A percentile compares a stretch with the other conserved stretches of the same genome.
Evolutionary conservation across 441 rosid species (phyloP).

Genomic region (Brassica hybrid): DNA sequence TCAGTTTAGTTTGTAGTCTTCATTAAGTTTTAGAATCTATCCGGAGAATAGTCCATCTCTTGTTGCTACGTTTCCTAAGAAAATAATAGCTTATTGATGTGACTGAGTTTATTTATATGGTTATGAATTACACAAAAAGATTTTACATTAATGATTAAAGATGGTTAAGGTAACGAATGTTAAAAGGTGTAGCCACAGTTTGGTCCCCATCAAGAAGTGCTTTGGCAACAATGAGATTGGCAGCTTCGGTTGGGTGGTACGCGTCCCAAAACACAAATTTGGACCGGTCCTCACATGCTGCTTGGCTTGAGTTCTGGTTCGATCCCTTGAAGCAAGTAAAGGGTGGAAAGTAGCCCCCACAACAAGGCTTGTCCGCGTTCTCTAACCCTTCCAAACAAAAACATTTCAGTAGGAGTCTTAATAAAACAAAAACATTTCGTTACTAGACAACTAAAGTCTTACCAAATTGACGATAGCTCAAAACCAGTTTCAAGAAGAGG

Average conservation of each 20-base stretch:
- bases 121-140: neutral
- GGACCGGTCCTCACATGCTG: constrained; percentile 49
- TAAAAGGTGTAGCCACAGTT: constrained; percentile 47
- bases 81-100: neutral
- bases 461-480: constrained; percentile 53
- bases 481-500: constrained; percentile 45
- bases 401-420: neutral
- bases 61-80: constrained; percentile 11
- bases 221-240: constrained; percentile 49
- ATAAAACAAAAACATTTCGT: neutral
- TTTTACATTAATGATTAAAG: constrained; percentile 1
- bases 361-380: constrained; percentile 53
- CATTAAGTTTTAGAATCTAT: neutral
- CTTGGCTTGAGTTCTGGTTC: constrained; percentile 39
- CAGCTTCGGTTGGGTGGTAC: constrained; percentile 64
- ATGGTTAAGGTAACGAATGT: constrained; percentile 47
- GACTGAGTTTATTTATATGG: neutral
- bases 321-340: constrained; percentile 49
- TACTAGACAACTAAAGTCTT: constrained; percentile 21
- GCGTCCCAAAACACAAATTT: constrained; percentile 71
- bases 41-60: constrained; percentile 2
- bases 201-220: constrained; percentile 51
- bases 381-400: constrained; percentile 48
- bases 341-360: constrained; percentile 60
- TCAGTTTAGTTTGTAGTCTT: constrained; percentile 19